Conservation (phyloP, 108 stramenopile genomes). For the Cylindrotheca closterium region DNA sequence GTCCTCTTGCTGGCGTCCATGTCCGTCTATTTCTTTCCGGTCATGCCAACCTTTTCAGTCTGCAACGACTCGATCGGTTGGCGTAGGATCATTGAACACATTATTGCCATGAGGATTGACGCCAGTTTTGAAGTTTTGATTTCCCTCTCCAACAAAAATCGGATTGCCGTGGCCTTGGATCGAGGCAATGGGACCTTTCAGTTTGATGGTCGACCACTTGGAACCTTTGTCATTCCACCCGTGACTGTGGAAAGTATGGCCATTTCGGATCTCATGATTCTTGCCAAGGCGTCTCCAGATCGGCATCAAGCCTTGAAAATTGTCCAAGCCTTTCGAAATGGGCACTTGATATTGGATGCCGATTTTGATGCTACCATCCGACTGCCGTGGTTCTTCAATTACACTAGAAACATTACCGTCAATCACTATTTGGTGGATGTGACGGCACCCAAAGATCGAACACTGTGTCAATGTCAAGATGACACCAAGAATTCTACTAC, state of each 20-base stretch:
- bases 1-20: constrained; percentile 35
- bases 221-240: constrained; percentile 73
- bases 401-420: constrained; percentile 43
- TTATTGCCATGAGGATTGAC: constrained; percentile 62
- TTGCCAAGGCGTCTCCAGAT: constrained; percentile 71
- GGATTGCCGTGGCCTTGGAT: constrained; percentile 61
- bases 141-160: constrained; percentile 83
- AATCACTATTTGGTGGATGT: constrained; percentile 60
- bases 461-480: constrained; percentile 73
- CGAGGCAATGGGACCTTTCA: constrained; percentile 66
- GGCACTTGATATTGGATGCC: constrained; percentile 47
- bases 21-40: constrained; percentile 63
- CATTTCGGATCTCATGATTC: constrained; percentile 80
- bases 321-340: constrained; percentile 72
- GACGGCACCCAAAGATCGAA: constrained; percentile 65
- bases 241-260: constrained; percentile 49
- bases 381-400: constrained; percentile 55
- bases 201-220: constrained; percentile 65
- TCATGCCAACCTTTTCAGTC: constrained; percentile 74
- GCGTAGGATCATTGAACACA: constrained; percentile 72
- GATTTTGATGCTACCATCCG: constrained; percentile 48
- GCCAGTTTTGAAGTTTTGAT: constrained; percentile 81
- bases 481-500: constrained; percentile 11
- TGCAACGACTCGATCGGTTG: constrained; percentile 85
- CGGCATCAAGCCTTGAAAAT: constrained; percentile 68